A percentile compares a stretch with the other conserved stretches of the same genome.
Evolutionary conservation across 768 basidiomycete genomes (phyloP).

Genomic region (Amanita subjunquillea): DNA sequence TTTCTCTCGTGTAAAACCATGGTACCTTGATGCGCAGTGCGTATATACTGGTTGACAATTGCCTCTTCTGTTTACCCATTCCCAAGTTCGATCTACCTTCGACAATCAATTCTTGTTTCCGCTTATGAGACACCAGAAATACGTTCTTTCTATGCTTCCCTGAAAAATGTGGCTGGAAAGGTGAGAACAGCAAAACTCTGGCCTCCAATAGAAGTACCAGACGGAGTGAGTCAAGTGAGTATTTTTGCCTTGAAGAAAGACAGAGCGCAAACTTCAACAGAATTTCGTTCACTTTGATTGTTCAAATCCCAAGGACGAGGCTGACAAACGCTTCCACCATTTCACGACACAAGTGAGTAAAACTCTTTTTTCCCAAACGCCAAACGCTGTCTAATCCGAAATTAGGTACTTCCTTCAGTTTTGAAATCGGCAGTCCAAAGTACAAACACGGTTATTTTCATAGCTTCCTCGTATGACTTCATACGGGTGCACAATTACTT

Average conservation of each 20-base stretch:
- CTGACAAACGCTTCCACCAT: conserved; percentile 77
- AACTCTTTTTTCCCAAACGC: not conserved
- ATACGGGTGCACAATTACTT: conserved; percentile 85
- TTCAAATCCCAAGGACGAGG: conserved; percentile 59
- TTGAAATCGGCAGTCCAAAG: conserved; percentile 93
- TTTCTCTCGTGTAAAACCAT: conserved; percentile 94
- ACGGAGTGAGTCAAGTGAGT: conserved; percentile 73
- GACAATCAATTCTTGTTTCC: conserved; percentile 84
- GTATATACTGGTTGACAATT: conserved; percentile 17
- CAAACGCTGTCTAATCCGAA: not conserved
- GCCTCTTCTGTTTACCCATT: not conserved
- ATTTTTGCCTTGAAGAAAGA: not conserved
- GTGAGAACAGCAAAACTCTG: conserved; percentile 59
- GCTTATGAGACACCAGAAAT: conserved; percentile 87
- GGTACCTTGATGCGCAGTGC: conserved; percentile 94
- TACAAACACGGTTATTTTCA: conserved; percentile 76
- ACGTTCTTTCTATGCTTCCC: conserved; percentile 65
- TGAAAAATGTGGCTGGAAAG: conserved; percentile 79
- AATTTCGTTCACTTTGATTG: conserved; percentile 71
- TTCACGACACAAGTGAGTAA: conserved; percentile 71
- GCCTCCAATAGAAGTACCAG: conserved; percentile 68
- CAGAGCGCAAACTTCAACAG: conserved; percentile 23
- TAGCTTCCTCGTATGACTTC: conserved; percentile 96
- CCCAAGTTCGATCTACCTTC: conserved; percentile 68
- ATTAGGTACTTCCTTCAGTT: conserved; percentile 67